Evolutionary conservation across 495 filamentous ascomycete genomes (phyloP), one percentile per base, ranked within the genome.

Genomic region (Neurospora sp.): DNA sequence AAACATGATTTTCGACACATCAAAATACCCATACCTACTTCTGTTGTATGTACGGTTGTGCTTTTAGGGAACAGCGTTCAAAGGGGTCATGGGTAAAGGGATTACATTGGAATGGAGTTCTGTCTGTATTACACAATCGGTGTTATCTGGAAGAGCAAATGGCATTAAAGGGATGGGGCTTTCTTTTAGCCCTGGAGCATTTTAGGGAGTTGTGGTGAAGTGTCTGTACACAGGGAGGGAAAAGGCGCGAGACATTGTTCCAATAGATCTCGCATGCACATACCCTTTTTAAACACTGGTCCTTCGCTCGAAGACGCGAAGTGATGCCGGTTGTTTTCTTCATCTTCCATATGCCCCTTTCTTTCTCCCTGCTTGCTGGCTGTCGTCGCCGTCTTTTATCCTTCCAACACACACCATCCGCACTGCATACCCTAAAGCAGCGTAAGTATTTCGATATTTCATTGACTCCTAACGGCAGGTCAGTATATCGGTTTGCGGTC

Each of bases 1-100:
- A 72, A 73, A 44, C 40, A 76, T 65, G 53, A 17, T 65, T 35
- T 65, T 65, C 53, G 53, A 17, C 27, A 35, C 53, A 65, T 65
- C 53, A 65, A 65, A 35, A 35, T 65, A 35, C 27, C 53, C 53
- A 65, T 35, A 65, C 53, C 53, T 65, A 65, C 53, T 16, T 31
- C 22, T 69, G 71, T 45, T 71, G 38, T 44, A 73, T 65, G 71
- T 69, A 17, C 12, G 53, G 27, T 31, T 65, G 14, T 65, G 53
- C 27, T 65, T 65, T 65, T 65, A 35, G 53, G 53, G 53, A 65
- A 31, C 12, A 35, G 53, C 53, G 53, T 65, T 65, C 53, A 65
- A 48, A 16, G 53, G 53, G 53, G 53, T 65, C 53, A 65, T 37
- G 53, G 53, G 53, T 65, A 65, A 35, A 65, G 27, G 53, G 27